Conservation (phyloP, 225 moss, liverwort and hornwort species). For the Lunularia cruciata region DNA sequence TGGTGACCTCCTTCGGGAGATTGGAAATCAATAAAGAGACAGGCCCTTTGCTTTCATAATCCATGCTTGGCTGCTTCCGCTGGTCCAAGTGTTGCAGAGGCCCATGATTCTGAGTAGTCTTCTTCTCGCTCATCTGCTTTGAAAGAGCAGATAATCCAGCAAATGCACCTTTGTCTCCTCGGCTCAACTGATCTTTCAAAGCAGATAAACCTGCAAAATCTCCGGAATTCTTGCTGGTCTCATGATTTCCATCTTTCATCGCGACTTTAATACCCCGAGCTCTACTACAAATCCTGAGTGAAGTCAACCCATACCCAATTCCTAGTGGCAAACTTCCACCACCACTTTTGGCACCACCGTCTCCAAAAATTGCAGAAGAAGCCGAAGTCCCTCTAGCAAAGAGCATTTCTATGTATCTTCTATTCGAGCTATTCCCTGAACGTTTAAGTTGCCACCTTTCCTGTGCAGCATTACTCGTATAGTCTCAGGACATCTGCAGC, state of each 20-base stretch:
- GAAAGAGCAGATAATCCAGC: conserved; percentile 34
- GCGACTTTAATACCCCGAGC: no score
- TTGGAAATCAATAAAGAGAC: conserved; percentile 26
- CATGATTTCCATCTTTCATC: background rate
- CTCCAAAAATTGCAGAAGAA: background rate
- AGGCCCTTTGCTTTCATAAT: background rate
- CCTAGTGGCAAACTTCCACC: background rate
- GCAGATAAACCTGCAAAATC: conserved; percentile 13
- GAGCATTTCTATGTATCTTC: background rate
- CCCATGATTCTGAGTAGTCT: background rate
- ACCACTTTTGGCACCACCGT: no score
- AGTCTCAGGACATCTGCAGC: no score
- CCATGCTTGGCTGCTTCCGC: background rate
- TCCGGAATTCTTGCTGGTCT: background rate
- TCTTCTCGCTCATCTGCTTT: conserved; percentile 21
- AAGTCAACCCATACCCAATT: background rate
- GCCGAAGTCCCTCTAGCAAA: background rate
- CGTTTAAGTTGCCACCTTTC: no score
- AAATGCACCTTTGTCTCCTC: conserved; percentile 1
- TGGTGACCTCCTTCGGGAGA: conserved; percentile 28
- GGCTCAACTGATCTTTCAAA: conserved; percentile 3
- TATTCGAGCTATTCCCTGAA: no score
- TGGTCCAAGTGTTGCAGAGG: background rate
- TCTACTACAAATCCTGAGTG: no score
- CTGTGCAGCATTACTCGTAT: no score